These are phyloP conservation scores for Hyphopichia burtonii DNA, from an alignment of 1,139 yeast genomes.

Conservation along the genomic window DNA sequence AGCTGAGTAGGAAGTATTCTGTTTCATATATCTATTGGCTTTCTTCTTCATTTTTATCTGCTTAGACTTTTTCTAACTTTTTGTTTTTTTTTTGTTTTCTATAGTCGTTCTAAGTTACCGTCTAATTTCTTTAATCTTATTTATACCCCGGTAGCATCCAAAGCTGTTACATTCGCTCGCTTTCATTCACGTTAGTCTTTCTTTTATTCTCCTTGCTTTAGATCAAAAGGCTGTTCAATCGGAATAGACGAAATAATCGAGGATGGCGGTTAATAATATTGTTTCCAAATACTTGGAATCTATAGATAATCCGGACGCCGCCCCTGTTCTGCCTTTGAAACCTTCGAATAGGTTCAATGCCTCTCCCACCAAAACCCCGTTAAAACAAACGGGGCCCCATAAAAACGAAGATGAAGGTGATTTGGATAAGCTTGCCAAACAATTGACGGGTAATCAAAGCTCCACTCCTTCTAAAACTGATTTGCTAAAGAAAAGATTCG, in stretches of 20 bases:
- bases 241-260: background rate
- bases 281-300: slow-evolving; percentile 37
- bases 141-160: background rate
- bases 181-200: background rate
- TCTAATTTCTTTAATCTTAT: background rate
- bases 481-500: slow-evolving; percentile 35
- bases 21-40: background rate
- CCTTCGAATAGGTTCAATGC: slow-evolving; percentile 31
- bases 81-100: too few species aligned
- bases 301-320: slow-evolving; percentile 20
- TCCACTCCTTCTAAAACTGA: slow-evolving; percentile 29
- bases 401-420: slow-evolving; percentile 25
- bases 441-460: slow-evolving; percentile 30
- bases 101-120: background rate
- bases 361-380: slow-evolving; percentile 8
- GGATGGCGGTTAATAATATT: slow-evolving; percentile 16
- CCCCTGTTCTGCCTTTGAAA: slow-evolving; percentile 27
- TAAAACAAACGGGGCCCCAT: slow-evolving; percentile 5
- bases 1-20: background rate
- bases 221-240: background rate
- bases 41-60: background rate
- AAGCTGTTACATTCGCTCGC: background rate
- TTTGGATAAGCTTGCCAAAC: slow-evolving; percentile 40
- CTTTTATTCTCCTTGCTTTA: background rate
- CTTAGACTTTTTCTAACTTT: background rate